Evolutionary conservation across 192 early-diverging fungal genomes (phyloP).

Genomic region (Phycomyces blakesleeanus): DNA sequence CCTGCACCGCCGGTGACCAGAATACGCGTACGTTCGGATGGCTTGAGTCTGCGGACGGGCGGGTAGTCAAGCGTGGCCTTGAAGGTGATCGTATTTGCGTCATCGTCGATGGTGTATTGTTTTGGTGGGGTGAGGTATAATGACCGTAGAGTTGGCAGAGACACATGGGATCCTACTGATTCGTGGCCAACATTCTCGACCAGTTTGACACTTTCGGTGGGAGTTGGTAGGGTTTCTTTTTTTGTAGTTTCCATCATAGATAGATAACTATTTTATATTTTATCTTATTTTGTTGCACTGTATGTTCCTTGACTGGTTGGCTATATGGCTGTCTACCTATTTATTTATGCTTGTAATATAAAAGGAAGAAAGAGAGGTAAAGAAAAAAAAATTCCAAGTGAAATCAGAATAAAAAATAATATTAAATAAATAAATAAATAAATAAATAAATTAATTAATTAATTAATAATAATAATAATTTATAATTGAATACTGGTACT

Average conservation of each 20-base stretch:
- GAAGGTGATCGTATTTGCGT: slow-evolving; percentile 41
- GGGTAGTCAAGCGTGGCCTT: slow-evolving; percentile 46
- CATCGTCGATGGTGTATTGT: slow-evolving; percentile 20
- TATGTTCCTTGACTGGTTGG: background rate
- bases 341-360: background rate
- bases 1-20: slow-evolving; percentile 86
- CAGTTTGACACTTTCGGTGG: background rate
- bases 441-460: too few species aligned
- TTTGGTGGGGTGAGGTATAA: slow-evolving; percentile 34
- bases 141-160: slow-evolving; percentile 28
- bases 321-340: too few species aligned
- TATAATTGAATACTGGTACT: too few species aligned
- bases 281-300: background rate
- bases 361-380: background rate
- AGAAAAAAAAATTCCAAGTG: background rate
- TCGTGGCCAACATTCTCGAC: slow-evolving; percentile 34
- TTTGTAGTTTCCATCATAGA: background rate
- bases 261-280: background rate
- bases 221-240: background rate
- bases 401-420: background rate
- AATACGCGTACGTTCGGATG: slow-evolving; percentile 60
- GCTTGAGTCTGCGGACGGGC: slow-evolving; percentile 52
- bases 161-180: slow-evolving; percentile 32
- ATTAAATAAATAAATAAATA: background rate
- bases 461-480: too few species aligned